Percentiles rank a stretch among this genome's conserved stretches.
phyloP scores from a whole-genome alignment of 805 yeast genomes.

The Ogataea henricii region DNA sequence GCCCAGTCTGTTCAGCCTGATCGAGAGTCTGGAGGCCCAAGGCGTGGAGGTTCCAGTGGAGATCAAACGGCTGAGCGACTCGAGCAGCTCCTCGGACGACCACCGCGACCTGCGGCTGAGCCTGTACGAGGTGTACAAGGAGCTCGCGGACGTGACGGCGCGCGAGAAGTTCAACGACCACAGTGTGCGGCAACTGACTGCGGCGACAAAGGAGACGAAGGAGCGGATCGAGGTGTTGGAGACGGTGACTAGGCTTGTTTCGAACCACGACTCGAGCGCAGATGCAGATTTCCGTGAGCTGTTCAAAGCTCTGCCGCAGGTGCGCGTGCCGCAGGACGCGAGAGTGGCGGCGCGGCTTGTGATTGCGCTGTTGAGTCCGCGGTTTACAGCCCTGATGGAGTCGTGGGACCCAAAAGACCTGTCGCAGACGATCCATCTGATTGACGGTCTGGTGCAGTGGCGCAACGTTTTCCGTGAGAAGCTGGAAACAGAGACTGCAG shows the following conservation, averaged over 20 bases:
- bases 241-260: not conserved
- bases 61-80: constrained; percentile 39
- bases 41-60: constrained; percentile 40
- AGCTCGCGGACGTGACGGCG: constrained; percentile 10
- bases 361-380: constrained; percentile 26
- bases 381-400: constrained; percentile 21
- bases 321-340: constrained; percentile 12
- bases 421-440: constrained; percentile 29
- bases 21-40: constrained; percentile 38
- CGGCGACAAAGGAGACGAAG: constrained; percentile 4
- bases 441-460: constrained; percentile 35
- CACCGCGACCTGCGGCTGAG: constrained; percentile 22
- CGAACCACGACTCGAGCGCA: constrained; percentile 1
- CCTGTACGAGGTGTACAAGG: constrained; percentile 18
- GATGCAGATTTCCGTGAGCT: constrained; percentile 2
- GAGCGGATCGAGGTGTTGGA: constrained; percentile 9
- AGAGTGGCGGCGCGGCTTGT: constrained; percentile 17
- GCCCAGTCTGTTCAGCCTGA: constrained; percentile 39
- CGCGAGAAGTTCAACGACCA: constrained; percentile 17
- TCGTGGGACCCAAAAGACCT: constrained; percentile 43
- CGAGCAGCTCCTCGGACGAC: constrained; percentile 4
- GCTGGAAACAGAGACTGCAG: constrained; percentile 3
- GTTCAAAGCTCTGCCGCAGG: constrained; percentile 3
- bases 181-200: constrained; percentile 17
- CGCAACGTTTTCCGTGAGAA: constrained; percentile 15